Percentiles rank a stretch among this genome's conserved stretches.
Evolutionary conservation across 257 asterid genomes (phyloP).

Genomic region (Avicennia marina): DNA sequence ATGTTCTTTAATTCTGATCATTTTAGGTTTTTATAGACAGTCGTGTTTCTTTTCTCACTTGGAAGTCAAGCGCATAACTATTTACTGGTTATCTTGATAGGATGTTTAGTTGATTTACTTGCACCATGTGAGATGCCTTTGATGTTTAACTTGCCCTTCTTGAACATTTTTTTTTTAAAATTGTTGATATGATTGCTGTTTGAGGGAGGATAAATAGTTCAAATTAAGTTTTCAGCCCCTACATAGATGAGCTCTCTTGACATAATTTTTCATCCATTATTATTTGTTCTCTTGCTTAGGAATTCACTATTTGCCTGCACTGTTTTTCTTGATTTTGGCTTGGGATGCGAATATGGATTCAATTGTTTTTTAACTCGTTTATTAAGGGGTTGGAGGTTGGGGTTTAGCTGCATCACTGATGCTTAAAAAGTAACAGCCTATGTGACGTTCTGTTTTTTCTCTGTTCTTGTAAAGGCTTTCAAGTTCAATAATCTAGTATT

Average conservation of each 20-base stretch:
- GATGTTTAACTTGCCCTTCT: too few species aligned
- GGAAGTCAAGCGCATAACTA: slow-evolving; percentile 1
- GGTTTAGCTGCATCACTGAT: neutral
- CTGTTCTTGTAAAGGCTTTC: neutral
- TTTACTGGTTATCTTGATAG: slow-evolving; percentile 8
- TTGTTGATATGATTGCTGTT: too few species aligned
- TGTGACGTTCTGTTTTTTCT: neutral
- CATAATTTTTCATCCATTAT: too few species aligned
- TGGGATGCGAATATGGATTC: neutral
- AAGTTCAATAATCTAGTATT: neutral
- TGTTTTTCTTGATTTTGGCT: slow-evolving; percentile 3
- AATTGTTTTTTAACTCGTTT: neutral
- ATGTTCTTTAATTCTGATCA: too few species aligned
- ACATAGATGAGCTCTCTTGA: too few species aligned
- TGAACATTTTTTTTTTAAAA: too few species aligned
- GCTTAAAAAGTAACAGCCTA: neutral
- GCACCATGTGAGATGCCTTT: too few species aligned
- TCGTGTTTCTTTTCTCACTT: neutral
- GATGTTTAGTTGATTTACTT: slow-evolving; percentile 12
- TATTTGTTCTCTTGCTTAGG: neutral
- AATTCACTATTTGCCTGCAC: neutral
- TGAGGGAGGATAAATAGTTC: too few species aligned
- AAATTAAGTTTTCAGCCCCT: too few species aligned
- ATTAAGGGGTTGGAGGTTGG: neutral
- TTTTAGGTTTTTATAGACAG: neutral